Evolutionary conservation across 2,329 filamentous ascomycete species (phyloP), one percentile per base, ranked within the genome.

Genomic region (Herpotrichia juniperi): DNA sequence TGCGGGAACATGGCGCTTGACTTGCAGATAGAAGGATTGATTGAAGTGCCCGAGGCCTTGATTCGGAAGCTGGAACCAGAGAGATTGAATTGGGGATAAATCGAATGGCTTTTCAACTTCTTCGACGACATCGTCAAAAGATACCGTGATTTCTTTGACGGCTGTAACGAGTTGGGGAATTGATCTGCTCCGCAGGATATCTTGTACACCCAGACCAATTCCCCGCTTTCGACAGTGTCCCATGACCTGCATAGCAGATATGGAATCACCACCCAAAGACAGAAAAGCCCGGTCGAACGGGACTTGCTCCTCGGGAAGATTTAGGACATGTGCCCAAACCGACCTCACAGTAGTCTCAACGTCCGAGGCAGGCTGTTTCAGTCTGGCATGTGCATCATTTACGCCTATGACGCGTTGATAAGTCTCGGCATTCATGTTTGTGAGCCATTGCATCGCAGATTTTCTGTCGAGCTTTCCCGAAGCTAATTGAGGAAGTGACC

Each of bases 241-340:
- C 51, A 79, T 73, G 32, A 79, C 78, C 42, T 78, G 78, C 75
- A 81, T 81, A 0, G 79, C 78, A 34, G 78, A 78, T 48, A 81
- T 80, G 0, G 78, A 80, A 50, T 81, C 79, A 46, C 79, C 79
- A 28, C 78, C 78, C 2, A 80, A 57, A 10, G 70, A 75, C 3
- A 81, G 57, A 54, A 81, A 81, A 1, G 69, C 54, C 10, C 64
- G 61, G 32, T 69, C 62, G 12, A 69, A 53, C 6, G 62, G 31
- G 30, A 72, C 60, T 51, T 67, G 59, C 14, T 57, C 30, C 12
- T 59, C 56, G 1, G 64, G 57, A 17, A 71, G 47, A 43, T 71
- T 71, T 26, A 72, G 44, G 11, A 71, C 67, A 46, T 66, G 64
- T 19, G 68, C 61, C 66, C 66, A 69, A 22, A 69, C 54, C 8